phyloP scores from a whole-genome alignment of 768 basidiomycete genomes.

The Rhizopogon roseolus region DNA sequence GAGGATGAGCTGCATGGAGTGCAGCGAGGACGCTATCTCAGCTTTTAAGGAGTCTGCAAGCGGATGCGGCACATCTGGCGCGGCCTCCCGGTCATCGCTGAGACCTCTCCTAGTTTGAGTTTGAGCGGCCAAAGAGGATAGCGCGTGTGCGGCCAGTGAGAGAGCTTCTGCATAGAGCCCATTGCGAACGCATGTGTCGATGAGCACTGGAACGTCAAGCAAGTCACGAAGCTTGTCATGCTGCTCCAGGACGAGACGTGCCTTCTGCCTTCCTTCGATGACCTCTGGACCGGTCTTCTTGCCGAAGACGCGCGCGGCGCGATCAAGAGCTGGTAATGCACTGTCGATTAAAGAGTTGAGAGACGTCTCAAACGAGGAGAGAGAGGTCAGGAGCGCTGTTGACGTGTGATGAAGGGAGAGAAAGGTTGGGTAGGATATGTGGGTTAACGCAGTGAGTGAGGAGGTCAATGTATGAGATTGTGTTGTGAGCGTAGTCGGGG shows the following conservation, averaged over 20 bases:
- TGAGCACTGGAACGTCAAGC: slow-evolving; percentile 84
- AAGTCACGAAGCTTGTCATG: slow-evolving; percentile 91
- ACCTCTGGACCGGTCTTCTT: slow-evolving; percentile 62
- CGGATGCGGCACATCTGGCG: slow-evolving; percentile 11
- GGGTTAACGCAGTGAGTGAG: slow-evolving; percentile 85
- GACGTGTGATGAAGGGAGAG: slow-evolving; percentile 83
- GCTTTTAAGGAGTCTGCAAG: slow-evolving; percentile 48
- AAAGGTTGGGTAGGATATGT: slow-evolving; percentile 89
- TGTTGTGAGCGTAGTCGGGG: slow-evolving; percentile 74
- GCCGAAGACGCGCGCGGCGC: slow-evolving; percentile 66
- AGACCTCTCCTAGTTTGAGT: slow-evolving; percentile 25
- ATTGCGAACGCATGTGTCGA: slow-evolving; percentile 91
- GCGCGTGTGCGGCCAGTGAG: slow-evolving; percentile 74
- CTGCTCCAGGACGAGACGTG: slow-evolving; percentile 85
- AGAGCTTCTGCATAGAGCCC: slow-evolving; percentile 92
- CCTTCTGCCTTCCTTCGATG: slow-evolving; percentile 70
- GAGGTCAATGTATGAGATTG: slow-evolving; percentile 85
- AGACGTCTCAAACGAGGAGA: slow-evolving; percentile 70
- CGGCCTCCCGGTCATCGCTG: background rate
- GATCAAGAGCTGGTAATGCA: slow-evolving; percentile 75
- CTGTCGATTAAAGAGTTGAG: slow-evolving; percentile 61
- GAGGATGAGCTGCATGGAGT: slow-evolving; percentile 70
- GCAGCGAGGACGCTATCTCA: slow-evolving; percentile 62
- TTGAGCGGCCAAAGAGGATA: slow-evolving; percentile 40
- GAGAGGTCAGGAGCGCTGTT: slow-evolving; percentile 63